phyloP scores from a whole-genome alignment of 139 green algal species.

The Chlamydomonas schloesseri region DNA sequence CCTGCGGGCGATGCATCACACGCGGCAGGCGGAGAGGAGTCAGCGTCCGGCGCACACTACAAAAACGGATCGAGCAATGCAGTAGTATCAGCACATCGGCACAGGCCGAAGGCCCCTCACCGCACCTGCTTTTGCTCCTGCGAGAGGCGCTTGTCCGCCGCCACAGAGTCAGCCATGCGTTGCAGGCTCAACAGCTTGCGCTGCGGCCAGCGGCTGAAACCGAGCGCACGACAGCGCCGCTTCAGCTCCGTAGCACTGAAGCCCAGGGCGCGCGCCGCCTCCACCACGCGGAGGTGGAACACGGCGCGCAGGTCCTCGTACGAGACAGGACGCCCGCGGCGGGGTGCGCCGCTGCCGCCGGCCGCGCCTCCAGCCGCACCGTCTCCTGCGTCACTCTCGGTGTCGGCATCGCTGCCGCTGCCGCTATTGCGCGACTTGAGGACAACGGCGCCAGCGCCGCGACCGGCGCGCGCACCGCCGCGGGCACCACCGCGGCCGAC shows the following conservation, averaged over 20 bases:
- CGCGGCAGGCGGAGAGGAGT: neutral
- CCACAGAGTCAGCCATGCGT: neutral
- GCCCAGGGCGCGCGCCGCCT: neutral
- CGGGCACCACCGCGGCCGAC: too few relatives aligned
- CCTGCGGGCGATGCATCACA: neutral
- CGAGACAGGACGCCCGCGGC: too few relatives aligned
- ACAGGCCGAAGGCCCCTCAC: neutral
- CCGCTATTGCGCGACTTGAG: too few relatives aligned
- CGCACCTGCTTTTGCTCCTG: slow-evolving; percentile 6
- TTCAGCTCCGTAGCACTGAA: slow-evolving; percentile 15
- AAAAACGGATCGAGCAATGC: neutral
- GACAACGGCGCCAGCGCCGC: too few relatives aligned
- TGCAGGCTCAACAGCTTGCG: slow-evolving; percentile 14
- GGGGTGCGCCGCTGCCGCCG: too few relatives aligned
- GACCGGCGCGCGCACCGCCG: too few relatives aligned
- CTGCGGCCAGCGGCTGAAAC: slow-evolving; percentile 17
- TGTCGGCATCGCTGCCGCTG: too few relatives aligned
- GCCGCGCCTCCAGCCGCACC: too few relatives aligned
- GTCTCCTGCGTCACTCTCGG: too few relatives aligned
- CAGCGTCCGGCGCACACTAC: neutral
- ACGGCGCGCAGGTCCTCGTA: neutral
- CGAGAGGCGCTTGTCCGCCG: neutral
- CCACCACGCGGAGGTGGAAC: slow-evolving; percentile 1
- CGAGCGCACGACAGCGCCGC: slow-evolving; percentile 5
- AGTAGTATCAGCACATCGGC: neutral